Evolutionary conservation across 1,284 basidiomycete species (phyloP), one percentile per base, ranked within the genome.

Genomic region (Sanghuangporus weigelae): DNA sequence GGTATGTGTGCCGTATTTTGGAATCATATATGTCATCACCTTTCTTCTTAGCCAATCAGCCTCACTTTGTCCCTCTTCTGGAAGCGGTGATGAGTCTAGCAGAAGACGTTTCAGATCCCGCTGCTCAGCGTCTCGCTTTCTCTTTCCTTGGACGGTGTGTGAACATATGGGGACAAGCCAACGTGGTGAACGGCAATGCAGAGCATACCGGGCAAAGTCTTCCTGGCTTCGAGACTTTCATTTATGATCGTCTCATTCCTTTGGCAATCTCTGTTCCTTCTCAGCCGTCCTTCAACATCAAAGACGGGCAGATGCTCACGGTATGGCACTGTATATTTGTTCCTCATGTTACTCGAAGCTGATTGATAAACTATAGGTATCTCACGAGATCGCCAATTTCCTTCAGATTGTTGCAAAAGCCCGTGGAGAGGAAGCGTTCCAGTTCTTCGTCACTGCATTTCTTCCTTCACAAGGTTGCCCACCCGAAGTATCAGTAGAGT

Each of bases 381-480:
- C 96, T 21, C 84, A 90, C 68, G 96, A 98, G 72, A 90, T 97
- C 63, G 89, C 90, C 66, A 87, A 85, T 69, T 82, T 98, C 60
- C 77, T 98, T 42, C 93, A 97, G 72, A 83, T 84, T 2, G 84
- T 96, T 16, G 84, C 86, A 66, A 86, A 84, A 71, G 87, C 87
- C 12, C 82, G 97, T 64, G 93, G 93, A 0, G 79, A 86, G 64
- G 97, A 99, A 76, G 90, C 90, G 1, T 84, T 90, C 71, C 84
- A 90, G 63, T 98, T 90, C 76, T 85, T 99, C 68, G 75, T 89
- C 8, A 81, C 79, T 56, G 86, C 89, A 44, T 95, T 95, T 75
- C 83, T 99, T 31, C 95, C 96, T 1, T 86, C 93, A 12, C 89
- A 96, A 74, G 85, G 89, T 67, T 97, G 95, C 83, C 95, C 96